A percentile compares a stretch with the other conserved stretches of the same genome.
Conservation (phyloP, 305 asterid genomes). For the Plantago coronopus region DNA sequence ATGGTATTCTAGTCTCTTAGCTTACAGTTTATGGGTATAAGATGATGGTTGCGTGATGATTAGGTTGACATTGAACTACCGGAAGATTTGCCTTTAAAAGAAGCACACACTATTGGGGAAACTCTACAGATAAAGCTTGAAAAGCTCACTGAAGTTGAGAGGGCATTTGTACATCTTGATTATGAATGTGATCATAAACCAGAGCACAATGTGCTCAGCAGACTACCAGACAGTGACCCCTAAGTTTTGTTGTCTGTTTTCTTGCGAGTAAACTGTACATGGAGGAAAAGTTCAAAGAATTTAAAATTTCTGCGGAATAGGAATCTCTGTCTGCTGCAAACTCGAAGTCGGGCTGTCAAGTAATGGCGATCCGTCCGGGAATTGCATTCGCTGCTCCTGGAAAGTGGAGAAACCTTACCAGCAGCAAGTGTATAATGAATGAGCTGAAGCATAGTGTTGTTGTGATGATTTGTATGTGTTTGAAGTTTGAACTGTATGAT, state of each 20-base stretch:
- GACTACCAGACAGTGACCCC: constrained; percentile 60
- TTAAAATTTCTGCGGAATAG: too few species aligned
- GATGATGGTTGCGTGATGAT: not conserved
- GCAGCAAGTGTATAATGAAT: too few species aligned
- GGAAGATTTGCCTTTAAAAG: constrained; percentile 63
- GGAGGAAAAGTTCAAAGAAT: too few species aligned
- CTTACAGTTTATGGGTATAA: not conserved
- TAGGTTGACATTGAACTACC: constrained; percentile 81
- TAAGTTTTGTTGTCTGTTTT: constrained; percentile 11
- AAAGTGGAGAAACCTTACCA: too few species aligned
- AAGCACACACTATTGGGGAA: constrained; percentile 73
- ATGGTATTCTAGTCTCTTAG: not conserved
- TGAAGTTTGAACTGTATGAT: too few species aligned
- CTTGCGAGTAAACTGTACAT: not conserved
- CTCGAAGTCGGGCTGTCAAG: too few species aligned
- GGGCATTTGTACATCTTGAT: constrained; percentile 79
- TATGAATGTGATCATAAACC: constrained; percentile 77
- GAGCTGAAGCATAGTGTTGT: too few species aligned
- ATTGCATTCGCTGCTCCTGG: too few species aligned
- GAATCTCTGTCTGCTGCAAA: too few species aligned
- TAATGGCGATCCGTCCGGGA: too few species aligned
- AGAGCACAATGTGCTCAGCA: constrained; percentile 61
- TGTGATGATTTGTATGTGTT: too few species aligned
- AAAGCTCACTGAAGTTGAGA: constrained; percentile 66
- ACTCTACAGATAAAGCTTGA: constrained; percentile 63